Evolutionary conservation across 805 yeast genomes (phyloP).

Genomic region (Candida verbasci): DNA sequence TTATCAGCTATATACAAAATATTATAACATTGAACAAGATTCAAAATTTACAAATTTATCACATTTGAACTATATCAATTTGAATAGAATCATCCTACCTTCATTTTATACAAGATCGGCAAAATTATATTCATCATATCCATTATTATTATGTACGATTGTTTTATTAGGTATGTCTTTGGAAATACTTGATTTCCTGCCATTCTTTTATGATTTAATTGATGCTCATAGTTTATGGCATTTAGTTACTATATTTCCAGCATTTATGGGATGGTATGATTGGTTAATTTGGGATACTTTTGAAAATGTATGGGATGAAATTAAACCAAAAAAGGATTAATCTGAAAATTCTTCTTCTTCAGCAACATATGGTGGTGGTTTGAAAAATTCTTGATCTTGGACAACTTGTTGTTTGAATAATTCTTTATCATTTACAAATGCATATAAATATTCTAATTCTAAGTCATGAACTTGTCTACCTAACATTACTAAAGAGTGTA

Average conservation of each 20-base stretch:
- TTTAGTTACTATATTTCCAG: slow-evolving; percentile 78
- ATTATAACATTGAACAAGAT: slow-evolving; percentile 11
- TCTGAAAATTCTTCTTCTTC: slow-evolving; percentile 21
- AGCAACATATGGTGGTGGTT: slow-evolving; percentile 67
- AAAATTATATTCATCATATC: slow-evolving; percentile 35
- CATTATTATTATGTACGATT: slow-evolving; percentile 30
- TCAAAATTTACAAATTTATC: slow-evolving; percentile 24
- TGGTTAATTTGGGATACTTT: slow-evolving; percentile 45
- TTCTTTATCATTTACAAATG: slow-evolving; percentile 62
- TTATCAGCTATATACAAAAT: slow-evolving; percentile 22
- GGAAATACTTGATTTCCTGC: slow-evolving; percentile 34
- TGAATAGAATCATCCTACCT: slow-evolving; percentile 27
- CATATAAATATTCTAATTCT: slow-evolving; percentile 79
- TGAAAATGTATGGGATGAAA: slow-evolving; percentile 25
- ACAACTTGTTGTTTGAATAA: slow-evolving; percentile 45
- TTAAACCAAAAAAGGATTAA: slow-evolving; percentile 6
- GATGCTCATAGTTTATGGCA: slow-evolving; percentile 98
- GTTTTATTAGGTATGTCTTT: slow-evolving; percentile 26
- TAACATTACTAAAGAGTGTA: slow-evolving; percentile 84
- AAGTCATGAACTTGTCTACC: slow-evolving; percentile 94
- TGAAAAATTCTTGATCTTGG: slow-evolving; percentile 64
- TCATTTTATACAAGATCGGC: slow-evolving; percentile 32
- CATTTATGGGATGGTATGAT: slow-evolving; percentile 65
- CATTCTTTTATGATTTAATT: slow-evolving; percentile 23
- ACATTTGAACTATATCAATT: slow-evolving; percentile 35